phyloP scores from a whole-genome alignment of 2,329 filamentous ascomycete genomes.

The Hymenoscyphus occultus region DNA sequence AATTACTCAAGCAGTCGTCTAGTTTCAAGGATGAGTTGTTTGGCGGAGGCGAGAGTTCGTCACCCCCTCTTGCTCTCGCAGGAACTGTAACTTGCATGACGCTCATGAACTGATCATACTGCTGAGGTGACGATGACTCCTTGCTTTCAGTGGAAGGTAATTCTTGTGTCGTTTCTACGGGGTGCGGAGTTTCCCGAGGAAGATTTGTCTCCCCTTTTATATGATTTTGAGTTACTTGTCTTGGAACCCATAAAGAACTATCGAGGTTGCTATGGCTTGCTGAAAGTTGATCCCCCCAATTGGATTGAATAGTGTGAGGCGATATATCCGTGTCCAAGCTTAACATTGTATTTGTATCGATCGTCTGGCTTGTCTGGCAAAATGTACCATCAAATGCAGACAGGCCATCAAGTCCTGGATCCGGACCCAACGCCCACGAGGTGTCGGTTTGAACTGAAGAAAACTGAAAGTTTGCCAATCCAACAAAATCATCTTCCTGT shows the following conservation, averaged over 20 bases:
- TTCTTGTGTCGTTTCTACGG: not conserved
- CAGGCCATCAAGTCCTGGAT: not conserved
- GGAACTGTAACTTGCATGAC: not conserved
- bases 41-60: not conserved
- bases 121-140: not conserved
- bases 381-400: not conserved
- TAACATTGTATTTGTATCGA: not conserved
- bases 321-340: not conserved
- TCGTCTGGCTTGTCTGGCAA: not conserved
- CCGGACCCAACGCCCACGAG: not conserved
- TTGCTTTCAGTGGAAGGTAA: not conserved
- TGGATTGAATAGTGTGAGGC: not conserved
- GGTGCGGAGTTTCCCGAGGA: not conserved
- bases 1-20: conserved; percentile 16
- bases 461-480: not conserved
- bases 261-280: not conserved
- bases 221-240: not conserved
- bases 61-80: not conserved
- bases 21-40: not conserved
- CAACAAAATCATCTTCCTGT: not conserved
- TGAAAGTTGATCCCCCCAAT: not conserved
- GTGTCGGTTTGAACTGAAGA: not conserved
- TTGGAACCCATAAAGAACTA: not conserved
- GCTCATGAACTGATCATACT: not conserved
- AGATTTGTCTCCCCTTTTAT: not conserved